phyloP scores from a whole-genome alignment of 202 grass and related monocot species.

The Miscanthus sacchariflorus region DNA sequence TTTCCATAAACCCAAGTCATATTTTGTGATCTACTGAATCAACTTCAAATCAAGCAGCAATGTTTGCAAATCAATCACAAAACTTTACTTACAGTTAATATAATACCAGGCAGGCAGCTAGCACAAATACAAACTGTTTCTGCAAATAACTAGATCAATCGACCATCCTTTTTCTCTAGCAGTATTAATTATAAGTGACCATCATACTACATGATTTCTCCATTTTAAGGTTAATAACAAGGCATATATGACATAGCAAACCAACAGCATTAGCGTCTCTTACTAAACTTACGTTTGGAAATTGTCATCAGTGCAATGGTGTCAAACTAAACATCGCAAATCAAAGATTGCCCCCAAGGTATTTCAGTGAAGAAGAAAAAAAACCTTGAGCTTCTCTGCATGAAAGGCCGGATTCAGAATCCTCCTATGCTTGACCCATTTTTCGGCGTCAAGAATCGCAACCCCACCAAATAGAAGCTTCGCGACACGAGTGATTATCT shows the following conservation, averaged over 20 bases:
- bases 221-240: no score
- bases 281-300: neutral
- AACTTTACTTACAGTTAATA: neutral
- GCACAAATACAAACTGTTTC: neutral
- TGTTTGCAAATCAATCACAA: neutral
- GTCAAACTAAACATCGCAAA: neutral
- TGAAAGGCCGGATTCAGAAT: conserved; percentile 92
- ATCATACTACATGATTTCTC: neutral
- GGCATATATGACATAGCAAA: neutral
- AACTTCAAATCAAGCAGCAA: neutral
- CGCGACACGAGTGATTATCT: neutral
- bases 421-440: conserved; percentile 80
- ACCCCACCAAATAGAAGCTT: conserved; percentile 47
- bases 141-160: neutral
- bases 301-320: neutral
- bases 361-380: neutral
- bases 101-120: neutral
- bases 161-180: neutral
- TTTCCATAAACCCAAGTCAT: neutral
- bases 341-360: neutral
- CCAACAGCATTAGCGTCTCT: neutral
- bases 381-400: conserved; percentile 76
- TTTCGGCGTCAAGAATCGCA: conserved; percentile 51
- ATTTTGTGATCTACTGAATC: neutral
- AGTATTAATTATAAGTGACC: neutral